Evolutionary conservation across 2,329 filamentous ascomycete genomes (phyloP).

Genomic region (Cryphonectria parasitica): DNA sequence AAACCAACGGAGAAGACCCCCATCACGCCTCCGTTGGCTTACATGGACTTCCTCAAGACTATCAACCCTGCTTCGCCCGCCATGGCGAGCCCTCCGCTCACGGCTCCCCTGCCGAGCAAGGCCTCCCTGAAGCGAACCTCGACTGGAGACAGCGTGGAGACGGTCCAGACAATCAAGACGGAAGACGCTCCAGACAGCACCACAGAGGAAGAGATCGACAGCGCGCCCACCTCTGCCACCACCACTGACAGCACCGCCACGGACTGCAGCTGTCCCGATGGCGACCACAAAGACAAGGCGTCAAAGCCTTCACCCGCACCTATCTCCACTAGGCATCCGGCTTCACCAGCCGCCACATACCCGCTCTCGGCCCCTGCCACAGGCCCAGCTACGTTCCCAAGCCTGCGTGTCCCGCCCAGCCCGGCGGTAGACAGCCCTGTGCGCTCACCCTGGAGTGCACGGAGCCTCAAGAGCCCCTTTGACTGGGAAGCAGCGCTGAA

Average conservation of each 20-base stretch:
- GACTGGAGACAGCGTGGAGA: constrained; percentile 26
- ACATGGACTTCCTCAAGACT: constrained; percentile 89
- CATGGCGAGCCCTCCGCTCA: constrained; percentile 50
- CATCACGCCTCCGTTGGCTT: constrained; percentile 87
- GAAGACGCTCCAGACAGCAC: constrained; percentile 39
- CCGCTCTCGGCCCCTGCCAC: constrained; percentile 65
- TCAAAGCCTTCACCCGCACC: constrained; percentile 42
- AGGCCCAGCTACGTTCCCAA: constrained; percentile 63
- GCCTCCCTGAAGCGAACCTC: constrained; percentile 35
- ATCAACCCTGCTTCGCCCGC: constrained; percentile 74
- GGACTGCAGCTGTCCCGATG: constrained; percentile 59
- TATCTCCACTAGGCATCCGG: constrained; percentile 29
- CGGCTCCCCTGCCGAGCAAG: constrained; percentile 38
- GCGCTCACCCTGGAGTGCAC: constrained; percentile 75
- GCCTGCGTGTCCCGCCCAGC: constrained; percentile 78
- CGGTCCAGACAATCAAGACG: constrained; percentile 46
- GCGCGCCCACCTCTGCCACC: constrained; percentile 59
- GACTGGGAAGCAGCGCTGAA: constrained; percentile 79
- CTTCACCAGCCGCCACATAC: constrained; percentile 41
- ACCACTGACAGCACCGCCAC: constrained; percentile 49
- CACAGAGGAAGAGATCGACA: constrained; percentile 38
- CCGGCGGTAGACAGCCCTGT: constrained; percentile 71
- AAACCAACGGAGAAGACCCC: constrained; percentile 71
- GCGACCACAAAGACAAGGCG: constrained; percentile 53
- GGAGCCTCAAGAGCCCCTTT: constrained; percentile 69